Conservation (phyloP, 768 basidiomycete genomes). For the Coprinopsis sp. region DNA sequence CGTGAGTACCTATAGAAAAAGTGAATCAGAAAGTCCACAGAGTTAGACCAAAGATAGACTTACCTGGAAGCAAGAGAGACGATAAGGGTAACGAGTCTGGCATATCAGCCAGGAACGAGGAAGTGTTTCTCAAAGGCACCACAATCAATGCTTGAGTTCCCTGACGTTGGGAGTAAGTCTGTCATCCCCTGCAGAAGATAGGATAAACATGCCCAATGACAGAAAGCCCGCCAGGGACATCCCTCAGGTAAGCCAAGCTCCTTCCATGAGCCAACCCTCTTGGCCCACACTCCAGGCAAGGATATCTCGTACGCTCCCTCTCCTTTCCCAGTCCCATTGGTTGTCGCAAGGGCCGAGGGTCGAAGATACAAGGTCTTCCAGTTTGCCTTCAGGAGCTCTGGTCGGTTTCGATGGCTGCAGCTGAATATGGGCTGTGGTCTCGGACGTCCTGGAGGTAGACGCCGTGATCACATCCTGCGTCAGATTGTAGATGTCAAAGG, state of each 20-base stretch:
- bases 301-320: slow-evolving; percentile 21
- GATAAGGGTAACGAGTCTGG: slow-evolving; percentile 68
- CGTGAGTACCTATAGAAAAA: slow-evolving; percentile 52
- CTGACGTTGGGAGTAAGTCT: slow-evolving; percentile 1
- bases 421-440: background rate
- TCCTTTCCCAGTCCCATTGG: slow-evolving; percentile 16
- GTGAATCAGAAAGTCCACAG: slow-evolving; percentile 4
- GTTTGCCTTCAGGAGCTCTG: background rate
- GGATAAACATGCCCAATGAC: slow-evolving; percentile 37
- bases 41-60: slow-evolving; percentile 21
- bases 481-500: slow-evolving; percentile 24
- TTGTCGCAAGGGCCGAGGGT: background rate
- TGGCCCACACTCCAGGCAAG: slow-evolving; percentile 26
- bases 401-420: slow-evolving; percentile 7
- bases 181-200: background rate
- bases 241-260: slow-evolving; percentile 34
- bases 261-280: slow-evolving; percentile 41
- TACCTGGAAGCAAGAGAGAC: slow-evolving; percentile 74
- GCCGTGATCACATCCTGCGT: slow-evolving; percentile 21
- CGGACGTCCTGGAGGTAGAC: background rate
- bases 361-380: slow-evolving; percentile 1
- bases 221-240: slow-evolving; percentile 58
- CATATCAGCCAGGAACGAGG: slow-evolving; percentile 53
- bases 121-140: slow-evolving; percentile 53
- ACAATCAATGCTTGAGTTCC: slow-evolving; percentile 48